A percentile compares a stretch with the other conserved stretches of the same genome.
These are phyloP conservation scores for Ophiorrhiza pumila DNA, from an alignment of 257 asterid genomes.

Conservation along the genomic window DNA sequence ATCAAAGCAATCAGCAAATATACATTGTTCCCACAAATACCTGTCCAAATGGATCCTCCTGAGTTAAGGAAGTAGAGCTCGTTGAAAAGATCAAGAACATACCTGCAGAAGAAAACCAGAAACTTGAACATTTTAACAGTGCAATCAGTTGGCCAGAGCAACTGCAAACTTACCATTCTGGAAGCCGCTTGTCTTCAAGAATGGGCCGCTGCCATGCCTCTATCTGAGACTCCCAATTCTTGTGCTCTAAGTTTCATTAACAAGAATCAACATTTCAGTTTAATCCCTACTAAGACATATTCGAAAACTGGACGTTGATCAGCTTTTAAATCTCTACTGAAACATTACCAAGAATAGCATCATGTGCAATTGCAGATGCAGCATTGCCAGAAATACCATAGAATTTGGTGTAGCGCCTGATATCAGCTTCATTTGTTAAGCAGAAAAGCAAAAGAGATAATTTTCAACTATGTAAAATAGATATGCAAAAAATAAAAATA, in stretches of 20 bases:
- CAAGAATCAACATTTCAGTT: constrained; percentile 12
- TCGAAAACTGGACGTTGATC: no score
- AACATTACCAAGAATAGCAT: constrained; percentile 74
- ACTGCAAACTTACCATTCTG: constrained; percentile 67
- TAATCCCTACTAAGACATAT: no score
- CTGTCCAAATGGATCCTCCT: constrained; percentile 99
- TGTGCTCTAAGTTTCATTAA: constrained; percentile 44
- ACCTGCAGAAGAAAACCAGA: constrained; percentile 51
- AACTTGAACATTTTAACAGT: constrained; percentile 19
- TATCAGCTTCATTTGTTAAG: constrained; percentile 22
- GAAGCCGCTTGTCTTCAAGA: constrained; percentile 82
- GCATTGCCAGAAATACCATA: constrained; percentile 60
- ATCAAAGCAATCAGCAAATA: no score
- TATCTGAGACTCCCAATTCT: constrained; percentile 77
- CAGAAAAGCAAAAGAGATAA: constrained; percentile 21
- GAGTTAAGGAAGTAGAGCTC: constrained; percentile 92
- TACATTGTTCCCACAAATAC: no score
- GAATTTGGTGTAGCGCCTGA: constrained; percentile 89
- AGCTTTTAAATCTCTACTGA: no score
- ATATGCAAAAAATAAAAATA: constrained; percentile 2
- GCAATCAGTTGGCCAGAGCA: constrained; percentile 15
- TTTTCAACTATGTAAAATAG: no score
- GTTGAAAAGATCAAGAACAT: constrained; percentile 82
- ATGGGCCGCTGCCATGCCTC: constrained; percentile 96
- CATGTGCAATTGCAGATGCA: constrained; percentile 75